Conservation (phyloP, 768 basidiomycete genomes). For the Rhodotorula toruloides region DNA sequence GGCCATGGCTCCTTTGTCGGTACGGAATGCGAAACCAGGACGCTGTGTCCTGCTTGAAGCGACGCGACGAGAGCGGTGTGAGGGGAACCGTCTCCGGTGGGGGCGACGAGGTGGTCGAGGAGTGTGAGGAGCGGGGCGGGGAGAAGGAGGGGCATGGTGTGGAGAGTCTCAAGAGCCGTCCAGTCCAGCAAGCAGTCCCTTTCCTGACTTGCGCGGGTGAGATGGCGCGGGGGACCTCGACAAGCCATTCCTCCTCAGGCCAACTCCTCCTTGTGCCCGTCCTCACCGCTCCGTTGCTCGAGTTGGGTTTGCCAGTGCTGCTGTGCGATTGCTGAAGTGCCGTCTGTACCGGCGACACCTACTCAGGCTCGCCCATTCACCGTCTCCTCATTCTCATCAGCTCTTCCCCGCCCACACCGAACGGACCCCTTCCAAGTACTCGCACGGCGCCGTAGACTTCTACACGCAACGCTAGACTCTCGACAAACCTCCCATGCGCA, state of each 20-base stretch:
- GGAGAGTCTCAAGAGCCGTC: too few species aligned
- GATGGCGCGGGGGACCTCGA: too few species aligned
- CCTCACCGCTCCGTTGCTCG: background rate
- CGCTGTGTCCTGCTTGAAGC: conserved; percentile 1
- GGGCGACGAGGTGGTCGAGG: background rate
- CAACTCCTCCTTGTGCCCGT: background rate
- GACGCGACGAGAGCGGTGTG: conserved; percentile 32
- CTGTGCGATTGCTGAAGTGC: too few species aligned
- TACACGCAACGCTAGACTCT: too few species aligned
- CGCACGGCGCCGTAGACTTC: too few species aligned
- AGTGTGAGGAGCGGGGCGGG: conserved; percentile 10
- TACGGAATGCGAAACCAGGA: conserved; percentile 14
- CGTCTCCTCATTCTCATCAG: too few species aligned
- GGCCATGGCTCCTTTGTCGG: conserved; percentile 6
- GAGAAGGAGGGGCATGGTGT: conserved; percentile 11
- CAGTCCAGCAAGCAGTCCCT: too few species aligned
- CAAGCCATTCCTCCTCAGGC: too few species aligned
- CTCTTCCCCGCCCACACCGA: too few species aligned
- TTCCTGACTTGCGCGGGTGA: background rate
- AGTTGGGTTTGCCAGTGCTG: background rate
- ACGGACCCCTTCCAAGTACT: too few species aligned
- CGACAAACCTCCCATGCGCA: background rate
- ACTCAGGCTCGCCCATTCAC: too few species aligned
- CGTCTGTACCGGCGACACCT: too few species aligned
- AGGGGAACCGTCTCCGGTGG: conserved; percentile 1